phyloP scores from a whole-genome alignment of 1,284 basidiomycete genomes.

The Marasmius oreades region DNA sequence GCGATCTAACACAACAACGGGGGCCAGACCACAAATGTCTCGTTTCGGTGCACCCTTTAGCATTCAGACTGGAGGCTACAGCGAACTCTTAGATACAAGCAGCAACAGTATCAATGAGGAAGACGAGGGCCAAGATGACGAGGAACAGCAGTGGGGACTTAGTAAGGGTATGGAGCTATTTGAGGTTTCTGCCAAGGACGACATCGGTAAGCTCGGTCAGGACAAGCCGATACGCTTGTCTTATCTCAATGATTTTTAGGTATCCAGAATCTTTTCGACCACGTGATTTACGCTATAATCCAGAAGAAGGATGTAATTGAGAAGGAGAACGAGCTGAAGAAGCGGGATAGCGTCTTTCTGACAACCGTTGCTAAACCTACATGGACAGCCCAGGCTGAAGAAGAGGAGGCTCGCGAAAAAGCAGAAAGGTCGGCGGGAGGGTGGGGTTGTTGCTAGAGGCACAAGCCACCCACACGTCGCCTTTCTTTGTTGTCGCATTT shows the following conservation, averaged over 20 bases:
- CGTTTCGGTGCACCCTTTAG: constrained; percentile 55
- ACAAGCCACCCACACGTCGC: constrained; percentile 17
- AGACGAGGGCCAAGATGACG: constrained; percentile 48
- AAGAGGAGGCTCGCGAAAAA: constrained; percentile 73
- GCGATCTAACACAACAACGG: constrained; percentile 44
- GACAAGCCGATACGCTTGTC: constrained; percentile 6
- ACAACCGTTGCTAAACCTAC: constrained; percentile 55
- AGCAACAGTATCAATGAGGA: constrained; percentile 68
- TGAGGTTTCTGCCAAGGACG: constrained; percentile 85
- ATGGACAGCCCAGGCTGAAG: constrained; percentile 77
- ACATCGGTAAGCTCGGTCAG: constrained; percentile 46
- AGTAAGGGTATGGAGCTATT: constrained; percentile 79
- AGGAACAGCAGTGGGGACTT: constrained; percentile 70
- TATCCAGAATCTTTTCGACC: constrained; percentile 71
- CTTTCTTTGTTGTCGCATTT: constrained; percentile 26
- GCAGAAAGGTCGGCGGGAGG: constrained; percentile 46
- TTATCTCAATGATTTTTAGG: constrained; percentile 39
- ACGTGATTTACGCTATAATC: constrained; percentile 75
- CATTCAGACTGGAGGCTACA: constrained; percentile 44
- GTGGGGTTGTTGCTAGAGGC: constrained; percentile 64
- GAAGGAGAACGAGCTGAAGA: constrained; percentile 70
- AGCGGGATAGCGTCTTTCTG: constrained; percentile 77
- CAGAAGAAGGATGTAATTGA: constrained; percentile 74
- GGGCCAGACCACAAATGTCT: constrained; percentile 44
- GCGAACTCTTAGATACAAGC: constrained; percentile 53